Percentiles rank a stretch among this genome's conserved stretches.
Conservation (phyloP, 2,329 filamentous ascomycete genomes). For the Botrytis elliptica region DNA sequence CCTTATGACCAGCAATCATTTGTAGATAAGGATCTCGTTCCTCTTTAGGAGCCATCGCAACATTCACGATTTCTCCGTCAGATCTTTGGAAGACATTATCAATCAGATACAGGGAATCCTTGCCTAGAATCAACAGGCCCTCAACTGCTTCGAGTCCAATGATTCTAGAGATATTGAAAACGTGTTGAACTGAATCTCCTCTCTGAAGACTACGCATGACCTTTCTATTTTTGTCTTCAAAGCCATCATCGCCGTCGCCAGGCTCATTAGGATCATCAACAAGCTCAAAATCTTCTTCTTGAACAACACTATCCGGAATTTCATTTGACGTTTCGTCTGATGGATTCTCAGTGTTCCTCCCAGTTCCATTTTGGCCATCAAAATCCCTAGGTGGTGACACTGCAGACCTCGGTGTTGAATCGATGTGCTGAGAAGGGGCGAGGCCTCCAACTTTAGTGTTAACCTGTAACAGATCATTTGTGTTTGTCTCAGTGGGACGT, state of each 20-base stretch:
- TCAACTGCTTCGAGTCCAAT: conserved; percentile 92
- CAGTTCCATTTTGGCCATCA: conserved; percentile 23
- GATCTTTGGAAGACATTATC: conserved; percentile 95
- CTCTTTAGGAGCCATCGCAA: conserved; percentile 87
- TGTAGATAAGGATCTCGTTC: conserved; percentile 95
- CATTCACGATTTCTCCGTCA: conserved; percentile 95
- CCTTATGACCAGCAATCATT: conserved; percentile 75
- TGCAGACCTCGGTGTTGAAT: conserved; percentile 23
- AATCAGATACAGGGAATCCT: conserved; percentile 88
- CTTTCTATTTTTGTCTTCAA: conserved; percentile 97
- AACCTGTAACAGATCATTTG: conserved; percentile 41
- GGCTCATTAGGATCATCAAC: conserved; percentile 89
- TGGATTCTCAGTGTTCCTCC: conserved; percentile 23
- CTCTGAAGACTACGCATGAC: conserved; percentile 92
- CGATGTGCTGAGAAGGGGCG: conserved; percentile 19
- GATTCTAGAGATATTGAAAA: conserved; percentile 94
- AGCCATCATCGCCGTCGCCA: conserved; percentile 71
- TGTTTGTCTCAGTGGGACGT: conserved; percentile 51
- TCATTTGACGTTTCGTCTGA: conserved; percentile 24
- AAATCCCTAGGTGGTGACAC: conserved; percentile 21
- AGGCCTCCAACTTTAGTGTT: conserved; percentile 32
- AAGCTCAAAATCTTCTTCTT: conserved; percentile 91
- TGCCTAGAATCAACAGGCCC: conserved; percentile 88
- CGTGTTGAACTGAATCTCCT: conserved; percentile 87
- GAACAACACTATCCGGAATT: conserved; percentile 32